Evolutionary conservation across 2,329 filamentous ascomycete species (phyloP).

Genomic region (Fusarium domesticum): DNA sequence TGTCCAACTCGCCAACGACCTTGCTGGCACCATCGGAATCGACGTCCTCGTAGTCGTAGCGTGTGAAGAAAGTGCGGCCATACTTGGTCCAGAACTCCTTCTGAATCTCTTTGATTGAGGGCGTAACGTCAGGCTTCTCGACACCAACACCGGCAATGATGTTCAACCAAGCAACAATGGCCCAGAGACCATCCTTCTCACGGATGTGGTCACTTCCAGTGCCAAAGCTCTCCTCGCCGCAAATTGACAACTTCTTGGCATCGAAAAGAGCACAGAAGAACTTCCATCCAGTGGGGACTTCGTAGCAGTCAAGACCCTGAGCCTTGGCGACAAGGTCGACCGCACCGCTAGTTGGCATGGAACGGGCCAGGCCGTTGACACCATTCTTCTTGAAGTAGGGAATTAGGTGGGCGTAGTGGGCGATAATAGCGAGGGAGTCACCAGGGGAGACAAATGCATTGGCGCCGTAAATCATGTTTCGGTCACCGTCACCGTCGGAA

Average conservation of each 20-base stretch:
- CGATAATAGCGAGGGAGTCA: constrained; percentile 96
- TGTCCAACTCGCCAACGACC: constrained; percentile 76
- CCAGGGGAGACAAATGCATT: constrained; percentile 95
- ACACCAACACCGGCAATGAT: constrained; percentile 94
- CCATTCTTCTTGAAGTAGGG: constrained; percentile 98
- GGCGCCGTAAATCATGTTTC: constrained; percentile 99
- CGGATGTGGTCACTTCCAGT: constrained; percentile 98
- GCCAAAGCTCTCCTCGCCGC: constrained; percentile 96
- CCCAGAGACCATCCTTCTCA: constrained; percentile 98
- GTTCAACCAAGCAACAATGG: constrained; percentile 95
- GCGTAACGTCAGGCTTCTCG: constrained; percentile 72
- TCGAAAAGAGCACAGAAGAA: constrained; percentile 98
- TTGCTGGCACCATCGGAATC: constrained; percentile 89
- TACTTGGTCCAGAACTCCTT: constrained; percentile 96
- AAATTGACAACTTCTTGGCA: constrained; percentile 94
- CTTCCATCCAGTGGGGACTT: constrained; percentile 98
- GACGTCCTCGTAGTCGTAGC: constrained; percentile 96
- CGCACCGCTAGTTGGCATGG: constrained; percentile 95
- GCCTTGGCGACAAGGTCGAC: constrained; percentile 95
- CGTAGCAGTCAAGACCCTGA: constrained; percentile 87
- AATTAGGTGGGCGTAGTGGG: constrained; percentile 92
- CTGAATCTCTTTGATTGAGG: constrained; percentile 94
- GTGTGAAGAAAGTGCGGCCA: constrained; percentile 97
- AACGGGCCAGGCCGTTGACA: constrained; percentile 90
- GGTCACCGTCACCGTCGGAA: constrained; percentile 94